These are phyloP conservation scores for Trametes versicolor DNA, from an alignment of 1,284 basidiomycete species.

Conservation along the genomic window DNA sequence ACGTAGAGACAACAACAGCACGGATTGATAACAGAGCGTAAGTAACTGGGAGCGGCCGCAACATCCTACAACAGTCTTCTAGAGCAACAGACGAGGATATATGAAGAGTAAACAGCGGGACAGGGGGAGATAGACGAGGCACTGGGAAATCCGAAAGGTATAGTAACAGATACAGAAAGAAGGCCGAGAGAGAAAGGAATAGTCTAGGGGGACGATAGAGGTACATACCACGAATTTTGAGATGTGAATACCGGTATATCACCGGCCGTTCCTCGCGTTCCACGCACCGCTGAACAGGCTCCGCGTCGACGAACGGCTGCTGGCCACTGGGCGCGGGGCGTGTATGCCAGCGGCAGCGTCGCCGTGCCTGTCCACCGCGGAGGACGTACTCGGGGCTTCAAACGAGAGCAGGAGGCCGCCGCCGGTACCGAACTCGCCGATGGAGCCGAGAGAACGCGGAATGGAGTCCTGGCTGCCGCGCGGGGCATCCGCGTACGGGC, in stretches of 20 bases:
- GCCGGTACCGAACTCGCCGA: slow-evolving; percentile 15
- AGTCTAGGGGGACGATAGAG: not conserved
- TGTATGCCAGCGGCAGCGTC: slow-evolving; percentile 37
- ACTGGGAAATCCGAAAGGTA: not conserved
- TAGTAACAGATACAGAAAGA: slow-evolving; percentile 12
- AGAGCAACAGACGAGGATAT: not conserved
- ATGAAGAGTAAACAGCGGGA: not conserved
- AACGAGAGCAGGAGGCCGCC: slow-evolving; percentile 33
- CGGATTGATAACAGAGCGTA: not conserved
- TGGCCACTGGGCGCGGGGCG: slow-evolving; percentile 35
- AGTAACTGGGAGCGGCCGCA: not conserved
- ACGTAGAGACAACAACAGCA: not conserved
- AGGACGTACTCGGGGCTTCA: slow-evolving; percentile 28
- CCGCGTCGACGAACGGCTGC: slow-evolving; percentile 26
- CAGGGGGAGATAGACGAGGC: not conserved
- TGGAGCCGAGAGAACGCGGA: slow-evolving; percentile 26
- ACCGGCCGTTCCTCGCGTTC: slow-evolving; percentile 26
- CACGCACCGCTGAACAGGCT: slow-evolving; percentile 32
- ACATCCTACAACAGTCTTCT: slow-evolving; percentile 1
- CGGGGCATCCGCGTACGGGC: slow-evolving; percentile 14
- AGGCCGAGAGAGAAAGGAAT: not conserved
- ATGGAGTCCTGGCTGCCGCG: slow-evolving; percentile 31
- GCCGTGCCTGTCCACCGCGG: slow-evolving; percentile 35
- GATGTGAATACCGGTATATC: not conserved
- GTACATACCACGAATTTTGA: slow-evolving; percentile 10